Base-by-base conservation (phyloP, 1,284 basidiomycete genomes). In the Irpex rosettiformis region DNA sequence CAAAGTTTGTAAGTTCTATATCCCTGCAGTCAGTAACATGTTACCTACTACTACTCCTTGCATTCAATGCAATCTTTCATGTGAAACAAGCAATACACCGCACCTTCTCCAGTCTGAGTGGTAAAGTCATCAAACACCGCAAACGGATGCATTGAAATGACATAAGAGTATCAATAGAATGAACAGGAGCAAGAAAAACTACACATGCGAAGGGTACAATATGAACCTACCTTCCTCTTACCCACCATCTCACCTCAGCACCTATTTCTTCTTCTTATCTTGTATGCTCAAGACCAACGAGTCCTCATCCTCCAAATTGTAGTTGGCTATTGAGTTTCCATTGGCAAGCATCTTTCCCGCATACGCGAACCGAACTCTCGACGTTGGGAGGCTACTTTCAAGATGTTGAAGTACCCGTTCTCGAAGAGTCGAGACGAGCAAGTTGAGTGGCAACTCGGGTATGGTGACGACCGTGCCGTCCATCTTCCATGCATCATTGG, bases 231-330 rank as follows among this genome's bases (percentile, higher is more conserved):
- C n/a, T n/a, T n/a, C n/a, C n/a, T 10, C 5, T 11, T 10, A 47
- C 10, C n/a, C 18, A 24, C 24, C 25, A 51, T 24, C 24, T 3
- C 3, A 51, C 27, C 4, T 13, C 25, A 51, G 1, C 25, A 13
- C 48, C 10, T 25, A 88, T 74, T 83, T 89, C 73, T 88, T 90
- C 76, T 85, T 91, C 66, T 80, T 79, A 64, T 93, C 89, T 66
- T 87, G 84, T 51, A 96, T 78, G 60, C 82, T 87, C 64, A 96
- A 79, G 22, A 86, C 81, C 22, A 97, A 71, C 57, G 84, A 60
- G 69, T 96, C 94, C 64, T 93, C 94, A 61, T 94, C 91, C 70
- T 94, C 94, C 64, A 97, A 70, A 69, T 97, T 97, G 69, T 93
- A 89, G 64, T 80, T 84, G 25, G 93, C 94, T 64, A 97, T 83